Evolutionary conservation across 2,329 filamentous ascomycete species (phyloP), one percentile per base, ranked within the genome.

Genomic region (Diaporthe nobilis): DNA sequence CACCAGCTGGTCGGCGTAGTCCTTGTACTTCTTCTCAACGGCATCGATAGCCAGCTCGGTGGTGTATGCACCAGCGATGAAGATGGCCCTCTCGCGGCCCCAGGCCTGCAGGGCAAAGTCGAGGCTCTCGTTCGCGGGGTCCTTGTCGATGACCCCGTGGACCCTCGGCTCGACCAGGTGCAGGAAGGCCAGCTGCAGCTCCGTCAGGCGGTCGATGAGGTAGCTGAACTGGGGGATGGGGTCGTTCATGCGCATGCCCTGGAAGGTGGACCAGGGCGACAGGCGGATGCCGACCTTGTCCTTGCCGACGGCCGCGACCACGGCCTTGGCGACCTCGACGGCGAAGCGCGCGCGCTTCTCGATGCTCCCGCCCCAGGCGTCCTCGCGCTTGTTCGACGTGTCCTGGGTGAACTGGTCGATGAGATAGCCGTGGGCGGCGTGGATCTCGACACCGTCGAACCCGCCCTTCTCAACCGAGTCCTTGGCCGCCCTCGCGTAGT

Each of bases 361-460:
- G 39, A 90, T 84, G 34, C 83, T 85, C 0, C 90, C 89, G 10
- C 90, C 90, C 80, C 90, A 91, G 53, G 83, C 79, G 79, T 91
- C 90, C 0, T 86, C 89, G 34, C 90, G 84, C 60, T 84, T 82
- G 78, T 91, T 91, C 73, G 85, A 84, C 3, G 85, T 85, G 17
- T 87, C 84, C 28, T 86, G 89, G 0, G 90, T 85, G 82, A 94
- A 94, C 74, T 92, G 90, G 72, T 92, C 91, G n/a, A 91, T 83
- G 0, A 94, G 84, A 78, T 93, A 93, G 0, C 91, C 90, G 77
- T 92, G 90, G 3, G 89, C 89, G 4, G 82, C 87, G 78, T 88
- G 85, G 25, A 86, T 82, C 79, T 95, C 93, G 73, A 95, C 91
- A 12, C 91, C 92, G 80, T 96, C 94, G 58, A 93, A 92, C 0